Evolutionary conservation across 768 basidiomycete genomes (phyloP), one percentile per base, ranked within the genome.

Genomic region (Lactifluus echinatus): DNA sequence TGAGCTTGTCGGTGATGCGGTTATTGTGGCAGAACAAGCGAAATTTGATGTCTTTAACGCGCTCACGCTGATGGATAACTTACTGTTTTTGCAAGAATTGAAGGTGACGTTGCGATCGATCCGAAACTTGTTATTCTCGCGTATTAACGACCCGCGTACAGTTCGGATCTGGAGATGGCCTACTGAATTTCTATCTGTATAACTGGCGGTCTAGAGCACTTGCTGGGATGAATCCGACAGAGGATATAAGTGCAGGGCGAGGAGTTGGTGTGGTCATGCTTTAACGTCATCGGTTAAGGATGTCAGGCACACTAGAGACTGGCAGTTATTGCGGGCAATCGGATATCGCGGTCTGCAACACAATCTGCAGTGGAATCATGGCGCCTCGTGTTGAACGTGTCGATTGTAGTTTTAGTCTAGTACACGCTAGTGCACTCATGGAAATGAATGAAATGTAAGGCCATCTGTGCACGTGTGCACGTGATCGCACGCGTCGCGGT

Each of bases 31-130:
- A 1, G 81, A 87, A 56, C 79, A 84, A 53, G 87, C 88, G 46
- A 84, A 84, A 39, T 97, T 99, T 66, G 96, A 99, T 67, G 96
- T 99, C 14, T 84, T 98, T 72, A 99, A 99, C 70, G 90, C 89
- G 1, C 71, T 98, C 66, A 94, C 94, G 15, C 69, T 96, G 62
- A 93, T 97, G 87, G 96, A 99, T 69, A 99, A 97, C 69, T 77
- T 82, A 54, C 68, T 78, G 45, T 84, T 99, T 70, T 69, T 99
- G 51, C 74, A 81, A 31, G 89, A 93, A 53, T 79, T 95, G 51
- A 91, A 89, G 82, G 93, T 59, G n/a, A 44, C 87, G 64, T 50
- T 76, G 63, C 42, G 49, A 47, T 36, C 10, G 4, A 17, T n/a
- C n/a, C 5, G 11, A 15, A 48, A 24, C 24, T 39, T 15, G 8